These are phyloP conservation scores for Aspergillus incahuasiensis DNA, from an alignment of 495 filamentous ascomycete species.

Conservation along the genomic window DNA sequence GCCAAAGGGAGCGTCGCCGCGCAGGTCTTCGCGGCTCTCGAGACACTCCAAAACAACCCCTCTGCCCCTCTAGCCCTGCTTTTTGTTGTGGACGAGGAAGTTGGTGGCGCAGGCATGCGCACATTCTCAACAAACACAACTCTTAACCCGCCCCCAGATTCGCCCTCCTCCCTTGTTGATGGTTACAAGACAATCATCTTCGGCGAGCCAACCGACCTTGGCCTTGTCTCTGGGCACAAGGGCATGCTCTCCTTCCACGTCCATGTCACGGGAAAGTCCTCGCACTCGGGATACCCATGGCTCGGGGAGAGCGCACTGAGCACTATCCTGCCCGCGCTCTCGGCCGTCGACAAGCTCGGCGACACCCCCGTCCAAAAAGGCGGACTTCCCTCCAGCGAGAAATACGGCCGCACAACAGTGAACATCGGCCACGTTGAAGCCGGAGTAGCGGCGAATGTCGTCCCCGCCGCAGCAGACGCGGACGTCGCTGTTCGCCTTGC, in stretches of 20 bases:
- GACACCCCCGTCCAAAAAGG: slow-evolving; percentile 33
- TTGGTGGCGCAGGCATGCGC: slow-evolving; percentile 78
- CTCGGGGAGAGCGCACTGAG: slow-evolving; percentile 76
- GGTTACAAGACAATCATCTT: slow-evolving; percentile 71
- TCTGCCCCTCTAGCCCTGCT: slow-evolving; percentile 60
- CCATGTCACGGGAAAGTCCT: slow-evolving; percentile 66
- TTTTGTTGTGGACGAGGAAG: slow-evolving; percentile 89
- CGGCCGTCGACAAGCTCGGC: slow-evolving; percentile 53
- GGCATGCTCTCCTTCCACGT: slow-evolving; percentile 65
- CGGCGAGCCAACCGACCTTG: slow-evolving; percentile 82
- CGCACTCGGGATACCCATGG: slow-evolving; percentile 87
- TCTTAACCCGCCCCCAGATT: slow-evolving; percentile 29
- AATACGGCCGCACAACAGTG: slow-evolving; percentile 80
- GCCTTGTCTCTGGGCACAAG: slow-evolving; percentile 87
- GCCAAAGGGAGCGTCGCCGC: slow-evolving; percentile 85
- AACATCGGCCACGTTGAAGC: slow-evolving; percentile 77
- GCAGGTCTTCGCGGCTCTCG: slow-evolving; percentile 63
- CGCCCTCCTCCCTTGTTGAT: slow-evolving; percentile 4
- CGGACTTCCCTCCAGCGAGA: slow-evolving; percentile 64
- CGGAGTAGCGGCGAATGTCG: slow-evolving; percentile 85
- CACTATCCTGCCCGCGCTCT: slow-evolving; percentile 64
- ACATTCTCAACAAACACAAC: slow-evolving; percentile 36
- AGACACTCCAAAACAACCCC: slow-evolving; percentile 48
- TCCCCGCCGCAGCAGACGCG: slow-evolving; percentile 67
- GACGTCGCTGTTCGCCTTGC: slow-evolving; percentile 69